Evolutionary conservation across 1,284 basidiomycete species (phyloP).

Genomic region (Ustilago bromivora): DNA sequence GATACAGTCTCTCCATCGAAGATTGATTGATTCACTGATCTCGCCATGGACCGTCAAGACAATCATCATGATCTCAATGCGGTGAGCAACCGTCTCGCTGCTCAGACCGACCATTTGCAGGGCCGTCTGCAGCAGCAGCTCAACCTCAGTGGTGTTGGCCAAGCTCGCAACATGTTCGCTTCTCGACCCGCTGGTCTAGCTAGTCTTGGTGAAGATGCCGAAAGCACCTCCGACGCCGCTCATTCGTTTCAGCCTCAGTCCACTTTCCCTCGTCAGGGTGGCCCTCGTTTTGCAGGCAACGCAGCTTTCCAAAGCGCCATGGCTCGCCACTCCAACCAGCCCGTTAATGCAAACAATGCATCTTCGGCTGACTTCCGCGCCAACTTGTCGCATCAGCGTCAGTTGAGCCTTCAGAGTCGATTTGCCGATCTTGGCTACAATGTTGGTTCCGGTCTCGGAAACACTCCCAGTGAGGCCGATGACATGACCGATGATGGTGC

Average conservation of each 20-base stretch:
- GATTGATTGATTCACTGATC: background rate
- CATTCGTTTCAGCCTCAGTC: slow-evolving; percentile 23
- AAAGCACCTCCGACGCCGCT: slow-evolving; percentile 23
- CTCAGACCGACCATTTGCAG: slow-evolving; percentile 61
- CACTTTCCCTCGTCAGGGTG: slow-evolving; percentile 40
- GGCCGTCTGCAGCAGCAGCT: slow-evolving; percentile 64
- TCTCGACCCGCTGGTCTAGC: slow-evolving; percentile 51
- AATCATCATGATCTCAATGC: slow-evolving; percentile 44
- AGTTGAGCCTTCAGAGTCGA: slow-evolving; percentile 56
- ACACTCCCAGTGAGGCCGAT: slow-evolving; percentile 42
- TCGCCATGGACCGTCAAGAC: slow-evolving; percentile 27
- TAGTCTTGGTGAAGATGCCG: slow-evolving; percentile 61
- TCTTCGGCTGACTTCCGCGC: slow-evolving; percentile 38
- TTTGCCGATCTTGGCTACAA: slow-evolving; percentile 64
- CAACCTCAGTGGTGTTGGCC: slow-evolving; percentile 31
- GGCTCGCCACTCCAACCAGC: slow-evolving; percentile 52
- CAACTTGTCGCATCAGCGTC: slow-evolving; percentile 52
- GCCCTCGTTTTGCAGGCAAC: slow-evolving; percentile 63
- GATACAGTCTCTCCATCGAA: background rate
- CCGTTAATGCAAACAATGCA: slow-evolving; percentile 19
- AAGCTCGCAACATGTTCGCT: slow-evolving; percentile 44
- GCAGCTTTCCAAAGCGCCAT: slow-evolving; percentile 63
- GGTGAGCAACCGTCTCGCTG: slow-evolving; percentile 46
- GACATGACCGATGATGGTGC: slow-evolving; percentile 58
- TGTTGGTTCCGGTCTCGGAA: slow-evolving; percentile 31